Evolutionary conservation across 2,329 filamentous ascomycete species (phyloP).

Genomic region (Trichoderma pleuroti): DNA sequence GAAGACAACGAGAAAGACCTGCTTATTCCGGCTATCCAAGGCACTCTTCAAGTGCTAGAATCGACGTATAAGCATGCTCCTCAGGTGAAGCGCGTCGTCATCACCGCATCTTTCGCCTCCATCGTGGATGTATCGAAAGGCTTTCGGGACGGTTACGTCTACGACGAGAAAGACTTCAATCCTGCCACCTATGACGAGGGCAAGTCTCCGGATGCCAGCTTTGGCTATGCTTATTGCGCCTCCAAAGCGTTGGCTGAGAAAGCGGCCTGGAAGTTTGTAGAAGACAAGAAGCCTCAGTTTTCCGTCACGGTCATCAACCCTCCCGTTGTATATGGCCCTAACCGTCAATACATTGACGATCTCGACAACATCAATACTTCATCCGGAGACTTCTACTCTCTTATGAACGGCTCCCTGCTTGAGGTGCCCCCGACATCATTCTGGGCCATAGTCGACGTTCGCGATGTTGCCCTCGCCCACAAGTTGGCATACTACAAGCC

Average conservation of each 20-base stretch:
- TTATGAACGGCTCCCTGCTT: conserved; percentile 30
- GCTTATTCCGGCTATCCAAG: conserved; percentile 11
- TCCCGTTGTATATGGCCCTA: conserved; percentile 29
- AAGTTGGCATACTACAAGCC: conserved; percentile 23
- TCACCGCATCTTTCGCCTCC: conserved; percentile 45
- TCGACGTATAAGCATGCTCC: conserved; percentile 3
- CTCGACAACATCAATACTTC: conserved; percentile 26
- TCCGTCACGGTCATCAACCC: conserved; percentile 27
- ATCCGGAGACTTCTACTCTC: conserved; percentile 27
- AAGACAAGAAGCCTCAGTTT: conserved; percentile 26
- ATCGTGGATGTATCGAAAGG: conserved; percentile 33
- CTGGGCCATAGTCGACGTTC: conserved; percentile 28
- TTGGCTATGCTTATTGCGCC: conserved; percentile 18
- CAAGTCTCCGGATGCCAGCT: conserved; percentile 18
- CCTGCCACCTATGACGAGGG: conserved; percentile 35
- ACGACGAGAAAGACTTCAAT: conserved; percentile 44
- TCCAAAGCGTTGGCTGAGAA: conserved; percentile 29
- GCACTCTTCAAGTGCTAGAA: background rate
- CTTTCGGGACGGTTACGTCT: conserved; percentile 25
- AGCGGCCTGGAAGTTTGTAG: conserved; percentile 30
- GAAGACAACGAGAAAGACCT: conserved; percentile 10
- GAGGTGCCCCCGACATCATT: conserved; percentile 22
- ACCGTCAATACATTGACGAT: conserved; percentile 18
- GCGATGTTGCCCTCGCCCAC: conserved; percentile 30
- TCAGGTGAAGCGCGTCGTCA: conserved; percentile 39